phyloP scores from a whole-genome alignment of 208 protist genomes.

The Trichomonas gallinae region DNA sequence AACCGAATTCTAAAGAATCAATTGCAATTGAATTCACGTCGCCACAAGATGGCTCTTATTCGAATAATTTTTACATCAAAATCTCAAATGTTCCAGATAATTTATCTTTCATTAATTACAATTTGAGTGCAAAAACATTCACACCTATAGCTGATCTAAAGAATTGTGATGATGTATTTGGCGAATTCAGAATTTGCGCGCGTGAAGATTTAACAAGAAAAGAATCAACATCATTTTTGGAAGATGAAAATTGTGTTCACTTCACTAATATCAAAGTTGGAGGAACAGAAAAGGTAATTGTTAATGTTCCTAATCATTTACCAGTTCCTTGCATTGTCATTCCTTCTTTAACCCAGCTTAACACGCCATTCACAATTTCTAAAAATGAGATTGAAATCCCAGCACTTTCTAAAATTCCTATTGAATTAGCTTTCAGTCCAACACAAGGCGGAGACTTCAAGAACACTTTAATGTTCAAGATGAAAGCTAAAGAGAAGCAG shows the following conservation, averaged over 20 bases:
- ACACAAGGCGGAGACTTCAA: neutral
- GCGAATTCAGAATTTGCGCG: neutral
- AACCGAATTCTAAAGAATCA: neutral
- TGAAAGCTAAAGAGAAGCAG: neutral
- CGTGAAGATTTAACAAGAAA: neutral
- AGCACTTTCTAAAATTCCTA: neutral
- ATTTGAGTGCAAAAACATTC: neutral
- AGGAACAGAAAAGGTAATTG: neutral
- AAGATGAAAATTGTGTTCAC: neutral
- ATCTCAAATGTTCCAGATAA: neutral
- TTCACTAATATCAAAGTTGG: neutral
- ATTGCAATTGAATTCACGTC: neutral
- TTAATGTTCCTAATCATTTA: neutral
- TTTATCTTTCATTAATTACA: neutral
- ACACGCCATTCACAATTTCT: neutral
- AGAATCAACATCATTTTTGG: neutral
- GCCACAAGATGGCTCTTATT: neutral
- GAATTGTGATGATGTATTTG: neutral
- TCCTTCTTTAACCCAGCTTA: neutral
- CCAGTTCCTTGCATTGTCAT: neutral
- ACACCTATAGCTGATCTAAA: neutral
- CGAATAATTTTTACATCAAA: neutral
- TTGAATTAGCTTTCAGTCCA: neutral
- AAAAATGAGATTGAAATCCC: neutral
- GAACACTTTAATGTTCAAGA: neutral